These are phyloP conservation scores for Didymellaceae sp. DNA, from an alignment of 2,329 filamentous ascomycete genomes.

Conservation along the genomic window DNA sequence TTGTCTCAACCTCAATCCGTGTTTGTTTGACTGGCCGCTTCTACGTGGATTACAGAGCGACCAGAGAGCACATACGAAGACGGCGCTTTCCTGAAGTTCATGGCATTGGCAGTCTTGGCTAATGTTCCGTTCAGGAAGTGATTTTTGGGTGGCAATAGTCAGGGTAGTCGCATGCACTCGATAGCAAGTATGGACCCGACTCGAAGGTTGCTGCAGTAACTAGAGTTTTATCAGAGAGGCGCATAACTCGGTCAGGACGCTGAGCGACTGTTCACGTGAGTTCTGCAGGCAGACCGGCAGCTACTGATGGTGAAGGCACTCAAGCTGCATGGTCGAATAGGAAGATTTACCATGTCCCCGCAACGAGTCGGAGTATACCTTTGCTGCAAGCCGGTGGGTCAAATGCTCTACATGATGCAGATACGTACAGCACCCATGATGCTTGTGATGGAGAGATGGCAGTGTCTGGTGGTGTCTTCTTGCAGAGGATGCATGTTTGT, in stretches of 20 bases:
- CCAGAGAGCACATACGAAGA: background rate
- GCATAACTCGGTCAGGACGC: background rate
- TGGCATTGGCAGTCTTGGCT: no score
- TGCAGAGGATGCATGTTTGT: constrained; percentile 10
- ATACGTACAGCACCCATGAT: constrained; percentile 4
- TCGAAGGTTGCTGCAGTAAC: background rate
- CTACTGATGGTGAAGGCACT: no score
- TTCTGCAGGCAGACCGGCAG: no score
- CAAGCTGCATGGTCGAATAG: background rate
- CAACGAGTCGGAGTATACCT: background rate
- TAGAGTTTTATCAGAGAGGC: background rate
- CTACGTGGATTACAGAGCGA: background rate
- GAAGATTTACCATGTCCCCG: background rate
- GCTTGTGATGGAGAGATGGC: no score
- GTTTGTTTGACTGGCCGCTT: constrained; percentile 12
- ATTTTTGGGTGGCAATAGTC: background rate
- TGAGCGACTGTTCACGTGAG: no score
- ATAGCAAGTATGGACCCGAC: background rate
- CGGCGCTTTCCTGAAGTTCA: background rate
- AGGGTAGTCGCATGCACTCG: background rate
- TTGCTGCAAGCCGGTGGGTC: background rate
- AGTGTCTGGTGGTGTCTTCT: constrained; percentile 15
- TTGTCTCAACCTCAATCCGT: constrained; percentile 14
- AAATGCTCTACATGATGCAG: no score
- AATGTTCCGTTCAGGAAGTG: background rate